phyloP scores from a whole-genome alignment of 2,329 filamentous ascomycete species.

The Aspergillus caelatus region DNA sequence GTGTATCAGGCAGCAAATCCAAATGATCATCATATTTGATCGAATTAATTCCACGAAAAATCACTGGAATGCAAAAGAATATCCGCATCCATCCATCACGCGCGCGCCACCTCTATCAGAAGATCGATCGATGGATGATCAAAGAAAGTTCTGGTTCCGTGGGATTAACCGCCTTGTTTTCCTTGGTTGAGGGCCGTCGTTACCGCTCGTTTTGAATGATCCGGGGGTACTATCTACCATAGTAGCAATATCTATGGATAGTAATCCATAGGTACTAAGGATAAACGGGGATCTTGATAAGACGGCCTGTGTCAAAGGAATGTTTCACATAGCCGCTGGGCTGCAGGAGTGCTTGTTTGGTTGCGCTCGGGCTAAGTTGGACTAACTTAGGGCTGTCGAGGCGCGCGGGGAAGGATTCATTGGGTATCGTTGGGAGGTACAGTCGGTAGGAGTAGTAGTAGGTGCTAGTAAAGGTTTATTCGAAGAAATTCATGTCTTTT shows the following conservation, averaged over 20 bases:
- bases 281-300: background rate
- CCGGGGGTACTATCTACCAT: background rate
- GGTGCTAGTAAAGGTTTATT: background rate
- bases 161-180: constrained; percentile 20
- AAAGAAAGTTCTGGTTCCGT: constrained; percentile 13
- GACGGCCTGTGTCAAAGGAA: background rate
- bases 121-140: constrained; percentile 4
- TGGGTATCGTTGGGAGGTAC: background rate
- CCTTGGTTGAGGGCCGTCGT: constrained; percentile 8
- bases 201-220: background rate
- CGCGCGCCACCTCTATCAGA: background rate
- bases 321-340: constrained; percentile 4
- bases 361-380: background rate
- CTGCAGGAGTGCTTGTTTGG: background rate
- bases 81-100: background rate
- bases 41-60: background rate
- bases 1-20: background rate
- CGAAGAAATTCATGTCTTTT: background rate
- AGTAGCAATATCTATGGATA: background rate
- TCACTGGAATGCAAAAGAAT: background rate
- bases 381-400: background rate
- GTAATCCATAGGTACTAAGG: background rate
- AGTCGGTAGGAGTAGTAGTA: background rate
- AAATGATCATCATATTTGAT: background rate
- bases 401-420: background rate